Percentiles rank a stretch among this genome's conserved stretches.
Evolutionary conservation across 495 filamentous ascomycete species (phyloP).

Genomic region (Podospora pseudoanserina): DNA sequence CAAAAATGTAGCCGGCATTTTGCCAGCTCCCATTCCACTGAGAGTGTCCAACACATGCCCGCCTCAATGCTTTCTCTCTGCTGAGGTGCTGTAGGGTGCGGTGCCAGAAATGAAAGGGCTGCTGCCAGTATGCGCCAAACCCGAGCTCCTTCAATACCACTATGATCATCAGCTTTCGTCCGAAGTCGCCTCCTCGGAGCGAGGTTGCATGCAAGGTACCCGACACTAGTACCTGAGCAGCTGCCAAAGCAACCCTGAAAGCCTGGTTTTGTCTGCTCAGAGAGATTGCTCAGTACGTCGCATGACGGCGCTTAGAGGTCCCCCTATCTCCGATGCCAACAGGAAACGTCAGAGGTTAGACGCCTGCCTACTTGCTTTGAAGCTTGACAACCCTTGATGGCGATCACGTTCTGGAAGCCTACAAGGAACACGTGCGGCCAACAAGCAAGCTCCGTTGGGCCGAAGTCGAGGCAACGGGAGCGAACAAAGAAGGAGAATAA

Average conservation of each 20-base stretch:
- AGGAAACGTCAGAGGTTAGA: background rate
- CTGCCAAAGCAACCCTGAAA: constrained; percentile 6
- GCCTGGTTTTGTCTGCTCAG: constrained; percentile 18
- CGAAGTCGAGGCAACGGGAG: background rate
- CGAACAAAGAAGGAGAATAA: constrained; percentile 6
- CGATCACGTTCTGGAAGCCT: constrained; percentile 29
- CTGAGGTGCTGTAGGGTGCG: constrained; percentile 13
- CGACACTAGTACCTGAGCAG: constrained; percentile 20
- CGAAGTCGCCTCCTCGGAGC: constrained; percentile 10
- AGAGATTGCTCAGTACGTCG: background rate
- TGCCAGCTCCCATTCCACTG: constrained; percentile 22
- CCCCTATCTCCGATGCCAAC: constrained; percentile 3
- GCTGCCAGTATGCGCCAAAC: background rate
- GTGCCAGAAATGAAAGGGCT: constrained; percentile 28
- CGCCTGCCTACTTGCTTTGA: background rate
- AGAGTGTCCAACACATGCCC: constrained; percentile 27
- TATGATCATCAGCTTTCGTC: constrained; percentile 19
- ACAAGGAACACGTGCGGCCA: constrained; percentile 7
- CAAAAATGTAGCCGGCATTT: constrained; percentile 34
- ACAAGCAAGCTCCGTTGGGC: constrained; percentile 6
- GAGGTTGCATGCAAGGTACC: constrained; percentile 32
- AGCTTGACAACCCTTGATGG: constrained; percentile 6
- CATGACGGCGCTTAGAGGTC: constrained; percentile 10
- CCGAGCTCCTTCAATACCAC: constrained; percentile 8
- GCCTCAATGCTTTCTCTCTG: background rate